Percentiles rank a stretch among this genome's conserved stretches.
Evolutionary conservation across 2,329 filamentous ascomycete species (phyloP).

Genomic region (Alternaria sp.): DNA sequence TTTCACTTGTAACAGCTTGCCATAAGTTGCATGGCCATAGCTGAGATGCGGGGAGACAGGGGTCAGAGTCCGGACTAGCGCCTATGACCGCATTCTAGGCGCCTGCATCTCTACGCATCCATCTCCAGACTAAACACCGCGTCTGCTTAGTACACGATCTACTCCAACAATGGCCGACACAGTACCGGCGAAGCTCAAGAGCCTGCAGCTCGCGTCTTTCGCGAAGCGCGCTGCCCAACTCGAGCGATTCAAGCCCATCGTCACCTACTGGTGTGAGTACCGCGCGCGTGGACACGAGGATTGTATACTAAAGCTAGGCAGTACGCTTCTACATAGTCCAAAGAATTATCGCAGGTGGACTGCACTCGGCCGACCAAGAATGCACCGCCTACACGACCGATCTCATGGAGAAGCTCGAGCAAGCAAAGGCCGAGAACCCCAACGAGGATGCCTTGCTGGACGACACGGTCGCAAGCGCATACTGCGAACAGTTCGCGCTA

Average conservation of each 20-base stretch:
- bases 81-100: constrained; percentile 13
- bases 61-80: constrained; percentile 3
- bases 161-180: constrained; percentile 68
- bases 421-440: constrained; percentile 74
- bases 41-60: constrained; percentile 18
- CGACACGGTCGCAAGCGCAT: constrained; percentile 84
- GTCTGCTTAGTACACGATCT: background rate
- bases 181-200: constrained; percentile 75
- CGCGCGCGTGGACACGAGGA: background rate
- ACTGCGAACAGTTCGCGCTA: constrained; percentile 91
- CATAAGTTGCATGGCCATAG: constrained; percentile 9
- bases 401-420: constrained; percentile 90
- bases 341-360: constrained; percentile 79
- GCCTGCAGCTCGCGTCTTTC: constrained; percentile 83
- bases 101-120: background rate
- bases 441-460: constrained; percentile 84
- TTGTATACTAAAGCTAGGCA: constrained; percentile 24
- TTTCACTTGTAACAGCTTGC: constrained; percentile 9
- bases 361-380: constrained; percentile 81
- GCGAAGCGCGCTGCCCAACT: constrained; percentile 84
- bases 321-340: constrained; percentile 75
- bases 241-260: constrained; percentile 79
- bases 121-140: background rate
- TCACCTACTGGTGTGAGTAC: constrained; percentile 91
- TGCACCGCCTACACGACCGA: constrained; percentile 79